Base-by-base conservation (phyloP, 1,139 yeast species). In the Magnusiomyces clavatus region DNA sequence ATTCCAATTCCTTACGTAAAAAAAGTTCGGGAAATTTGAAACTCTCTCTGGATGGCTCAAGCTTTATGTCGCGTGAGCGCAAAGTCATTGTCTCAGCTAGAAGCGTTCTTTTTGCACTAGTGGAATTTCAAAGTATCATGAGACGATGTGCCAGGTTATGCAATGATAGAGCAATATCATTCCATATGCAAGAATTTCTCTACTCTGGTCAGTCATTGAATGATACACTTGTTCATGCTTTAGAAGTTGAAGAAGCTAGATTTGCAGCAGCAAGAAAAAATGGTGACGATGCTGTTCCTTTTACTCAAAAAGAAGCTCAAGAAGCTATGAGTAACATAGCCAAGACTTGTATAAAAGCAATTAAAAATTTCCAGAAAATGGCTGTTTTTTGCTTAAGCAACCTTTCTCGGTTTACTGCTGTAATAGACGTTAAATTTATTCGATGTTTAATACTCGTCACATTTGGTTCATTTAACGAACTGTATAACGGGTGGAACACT, bases 381-480 rank as follows among this genome's bases (percentile, higher is more conserved):
- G 54, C 58, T 14, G 53, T 58, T 36, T 60, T 57, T 35, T 58
- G 65, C 51, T 54, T 58, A 14, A 57, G 57, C 3, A 58, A 61
- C 46, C 39, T 64, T 19, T 60, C 57, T 24, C 47, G 56, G 35
- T 52, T 64, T 34, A 55, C 61, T 2, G 54, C 81, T 6, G 81
- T 78, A 19, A 54, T 64, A 13, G 94, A 86, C 64, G 74, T 83
- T 29, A 79, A 86, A 58, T 83, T 82, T 60, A 74, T 86, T 6
- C 73, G 97, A 57, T 77, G 87, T 76, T 75, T 86, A 44, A 81
- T 86, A 56, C 75, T 88, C 63, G 78, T 88, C 2, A 64, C 87
- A 12, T 80, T 78, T 63, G 88, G 94, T 14, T 78, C 94, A 1
- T 79, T 87, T 57, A 77, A 81, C 54, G 97, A 90, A 65, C 69